Percentiles rank a stretch among this genome's conserved stretches.
These are phyloP conservation scores for Annulohypoxylon truncatum DNA, from an alignment of 2,329 filamentous ascomycete species.

Conservation along the genomic window DNA sequence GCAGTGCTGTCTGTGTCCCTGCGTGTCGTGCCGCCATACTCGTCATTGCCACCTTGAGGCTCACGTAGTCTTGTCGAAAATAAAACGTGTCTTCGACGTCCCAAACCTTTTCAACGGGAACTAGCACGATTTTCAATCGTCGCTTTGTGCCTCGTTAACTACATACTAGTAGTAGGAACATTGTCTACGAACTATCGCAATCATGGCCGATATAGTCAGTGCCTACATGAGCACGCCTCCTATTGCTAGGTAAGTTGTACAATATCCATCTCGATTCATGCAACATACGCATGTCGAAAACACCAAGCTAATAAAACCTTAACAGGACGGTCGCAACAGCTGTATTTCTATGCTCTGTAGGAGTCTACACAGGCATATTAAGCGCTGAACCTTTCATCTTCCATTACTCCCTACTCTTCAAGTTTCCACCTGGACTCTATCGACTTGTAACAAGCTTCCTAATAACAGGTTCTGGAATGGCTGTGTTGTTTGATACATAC, in stretches of 20 bases:
- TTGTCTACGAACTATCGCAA: slow-evolving; percentile 23
- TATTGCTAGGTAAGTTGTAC: slow-evolving; percentile 54
- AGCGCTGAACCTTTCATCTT: slow-evolving; percentile 65
- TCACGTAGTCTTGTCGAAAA: slow-evolving; percentile 32
- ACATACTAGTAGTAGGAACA: neutral
- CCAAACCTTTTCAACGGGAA: slow-evolving; percentile 8
- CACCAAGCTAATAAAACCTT: slow-evolving; percentile 29
- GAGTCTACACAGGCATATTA: slow-evolving; percentile 69
- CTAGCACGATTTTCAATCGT: neutral
- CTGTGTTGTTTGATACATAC: slow-evolving; percentile 79
- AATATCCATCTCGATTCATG: neutral
- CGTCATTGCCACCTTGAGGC: slow-evolving; percentile 42
- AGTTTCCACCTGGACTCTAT: slow-evolving; percentile 62
- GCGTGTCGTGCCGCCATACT: slow-evolving; percentile 41
- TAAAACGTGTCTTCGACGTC: slow-evolving; percentile 32
- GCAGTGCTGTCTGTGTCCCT: slow-evolving; percentile 44
- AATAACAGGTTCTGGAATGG: slow-evolving; percentile 54
- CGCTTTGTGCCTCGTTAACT: slow-evolving; percentile 4
- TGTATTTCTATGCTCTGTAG: slow-evolving; percentile 71
- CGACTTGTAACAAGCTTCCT: slow-evolving; percentile 58
- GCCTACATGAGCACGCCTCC: slow-evolving; percentile 57
- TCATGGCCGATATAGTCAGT: slow-evolving; percentile 56
- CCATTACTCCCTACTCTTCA: slow-evolving; percentile 63
- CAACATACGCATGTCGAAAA: neutral
- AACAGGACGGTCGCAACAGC: slow-evolving; percentile 74